Evolutionary conservation across 1,284 basidiomycete species (phyloP), one percentile per base, ranked within the genome.

Genomic region (Rhodotorula glutinis): DNA sequence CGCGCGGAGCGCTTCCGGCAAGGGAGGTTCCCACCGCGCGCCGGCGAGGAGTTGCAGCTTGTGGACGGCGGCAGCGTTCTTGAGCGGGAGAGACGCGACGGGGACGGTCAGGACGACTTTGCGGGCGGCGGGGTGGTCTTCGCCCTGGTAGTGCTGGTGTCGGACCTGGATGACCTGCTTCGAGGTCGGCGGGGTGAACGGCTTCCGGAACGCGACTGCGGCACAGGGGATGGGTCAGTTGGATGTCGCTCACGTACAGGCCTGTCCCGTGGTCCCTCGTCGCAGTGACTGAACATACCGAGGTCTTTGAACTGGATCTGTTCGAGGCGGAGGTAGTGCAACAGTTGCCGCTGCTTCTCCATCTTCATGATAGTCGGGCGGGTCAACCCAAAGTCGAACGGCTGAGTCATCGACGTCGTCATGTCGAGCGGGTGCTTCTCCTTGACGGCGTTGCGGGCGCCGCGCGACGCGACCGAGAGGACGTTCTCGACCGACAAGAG

Each of bases 1-100:
- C 33, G n/a, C 25, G 49, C 29, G 47, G 38, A 19, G 13, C 29
- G 19, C 43, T 29, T 43, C 54, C 29, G 30, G 30, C 44, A 60
- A 14, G 2, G 66, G 13, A 0, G 66, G 66, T 8, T 60, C 61
- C 68, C 66, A 77, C 57, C 76, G 52, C 30, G 72, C 63, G 19
- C 79, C 80, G 29, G 79, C 78, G 17, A 81, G 72, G 33, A 80
- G 73, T 29, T 79, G 73, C 71, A 81, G 76, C 74, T 80, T 80
- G 75, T 77, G 76, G 21, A 74, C 72, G 33, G 66, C 61, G 21
- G 58, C 51, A 33, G 63, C 62, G 25, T 64, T 60, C 27, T 23
- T 27, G 43, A 66, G 76, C 54, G 57, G 71, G 27, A 80, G 74
- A n/a, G 74, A 67, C 1, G 66, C 44, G 27, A 79, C 62, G 57